Conservation (phyloP, 345 rosid genomes). For the Eucalyptus camaldulensis region DNA sequence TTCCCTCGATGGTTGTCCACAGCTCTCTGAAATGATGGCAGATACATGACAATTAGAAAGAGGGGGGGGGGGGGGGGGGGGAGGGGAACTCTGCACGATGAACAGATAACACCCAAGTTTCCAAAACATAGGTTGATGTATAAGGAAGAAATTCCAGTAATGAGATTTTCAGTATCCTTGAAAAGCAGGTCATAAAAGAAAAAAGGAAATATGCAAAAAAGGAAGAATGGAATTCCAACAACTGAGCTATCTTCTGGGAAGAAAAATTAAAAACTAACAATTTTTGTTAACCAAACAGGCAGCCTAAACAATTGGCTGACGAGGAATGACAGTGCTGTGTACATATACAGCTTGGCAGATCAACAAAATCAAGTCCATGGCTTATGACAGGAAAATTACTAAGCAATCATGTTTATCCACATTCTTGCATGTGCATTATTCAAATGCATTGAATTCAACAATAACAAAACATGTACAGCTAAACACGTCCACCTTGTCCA, state of each 20-base stretch:
- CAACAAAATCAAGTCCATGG: neutral
- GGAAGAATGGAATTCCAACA: neutral
- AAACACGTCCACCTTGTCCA: neutral
- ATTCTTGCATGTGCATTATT: neutral
- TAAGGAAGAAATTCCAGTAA: neutral
- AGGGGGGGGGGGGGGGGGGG: too few species aligned
- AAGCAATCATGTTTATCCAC: neutral
- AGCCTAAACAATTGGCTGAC: neutral
- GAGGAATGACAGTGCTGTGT: neutral
- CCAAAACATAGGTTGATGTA: neutral
- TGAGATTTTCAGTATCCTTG: neutral
- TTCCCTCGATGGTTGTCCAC: conserved; percentile 72
- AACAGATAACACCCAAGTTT: neutral
- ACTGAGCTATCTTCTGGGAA: neutral
- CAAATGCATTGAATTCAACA: neutral
- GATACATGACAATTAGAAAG: neutral
- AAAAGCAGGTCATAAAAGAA: neutral
- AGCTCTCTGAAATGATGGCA: conserved; percentile 36
- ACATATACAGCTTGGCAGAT: neutral
- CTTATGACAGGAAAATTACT: neutral
- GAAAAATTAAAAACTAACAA: neutral
- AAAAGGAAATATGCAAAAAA: neutral
- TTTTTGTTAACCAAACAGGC: neutral
- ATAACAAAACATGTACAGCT: neutral
- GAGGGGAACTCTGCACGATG: neutral